Evolutionary conservation across 148 eudicot genomes (phyloP).

Genomic region (Vaccinium darrowii): DNA sequence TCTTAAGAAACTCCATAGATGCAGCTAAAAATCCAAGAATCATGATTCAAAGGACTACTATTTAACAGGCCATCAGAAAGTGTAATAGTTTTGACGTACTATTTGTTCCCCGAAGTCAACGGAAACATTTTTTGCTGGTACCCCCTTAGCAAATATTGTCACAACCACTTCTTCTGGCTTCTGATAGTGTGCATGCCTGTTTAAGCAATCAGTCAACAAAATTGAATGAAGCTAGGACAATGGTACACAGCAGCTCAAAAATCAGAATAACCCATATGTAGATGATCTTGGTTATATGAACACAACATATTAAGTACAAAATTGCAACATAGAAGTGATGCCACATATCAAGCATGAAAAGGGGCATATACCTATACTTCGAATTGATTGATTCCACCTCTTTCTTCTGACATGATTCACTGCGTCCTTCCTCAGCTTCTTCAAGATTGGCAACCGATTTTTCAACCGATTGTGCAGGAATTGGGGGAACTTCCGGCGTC

Average conservation of each 20-base stretch:
- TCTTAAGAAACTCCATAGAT: not conserved
- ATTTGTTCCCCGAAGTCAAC: constrained; percentile 24
- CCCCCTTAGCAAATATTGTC: constrained; percentile 28
- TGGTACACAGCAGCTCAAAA: not conserved
- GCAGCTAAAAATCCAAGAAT: not conserved
- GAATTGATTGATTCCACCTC: constrained; percentile 17
- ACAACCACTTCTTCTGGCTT: constrained; percentile 27
- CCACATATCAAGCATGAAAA: not conserved
- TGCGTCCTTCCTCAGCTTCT: constrained; percentile 1
- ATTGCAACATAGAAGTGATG: not conserved
- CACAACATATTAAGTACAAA: not conserved
- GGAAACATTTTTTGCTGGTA: constrained; percentile 17
- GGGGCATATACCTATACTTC: constrained; percentile 21
- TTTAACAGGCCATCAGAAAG: not conserved
- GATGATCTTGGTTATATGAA: not conserved
- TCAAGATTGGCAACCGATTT: not conserved
- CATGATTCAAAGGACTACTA: not conserved
- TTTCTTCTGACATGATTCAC: constrained; percentile 12
- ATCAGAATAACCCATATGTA: not conserved
- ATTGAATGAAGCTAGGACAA: not conserved
- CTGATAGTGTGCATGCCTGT: constrained; percentile 26
- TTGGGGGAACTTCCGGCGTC: constrained; percentile 10
- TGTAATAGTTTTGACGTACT: constrained; percentile 10
- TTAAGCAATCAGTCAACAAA: constrained; percentile 13
- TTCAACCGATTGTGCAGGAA: constrained; percentile 3